Evolutionary conservation across 306 rosid genomes (phyloP), one percentile per base, ranked within the genome.

Genomic region (Begonia fuchsioides): DNA sequence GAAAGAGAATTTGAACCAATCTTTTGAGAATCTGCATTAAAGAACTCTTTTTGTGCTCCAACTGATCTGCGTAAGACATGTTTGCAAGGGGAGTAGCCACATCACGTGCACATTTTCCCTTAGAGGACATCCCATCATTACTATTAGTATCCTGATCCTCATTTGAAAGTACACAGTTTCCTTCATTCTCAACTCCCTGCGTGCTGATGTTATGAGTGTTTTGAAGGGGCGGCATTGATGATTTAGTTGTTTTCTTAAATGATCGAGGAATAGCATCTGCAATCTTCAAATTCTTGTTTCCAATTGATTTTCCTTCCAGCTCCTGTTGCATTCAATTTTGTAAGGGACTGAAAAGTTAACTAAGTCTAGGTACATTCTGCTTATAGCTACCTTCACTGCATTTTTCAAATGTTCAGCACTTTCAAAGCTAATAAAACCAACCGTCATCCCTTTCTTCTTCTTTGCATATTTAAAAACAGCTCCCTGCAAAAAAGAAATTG

Each of bases 31-130:
- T 68, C 77, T 81, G 85, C 71, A 58, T 52, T 51, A 85, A 66
- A 56, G 92, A 65, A 61, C 46, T 73, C 71, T 68, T 90, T 60
- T 90, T 90, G 64, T 77, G 94, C 68, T 85, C 95, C 69, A 90
- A 64, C 64, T 90, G 98, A 61, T 90, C 95, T 50, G 39, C 68
- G 52, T 85, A 90, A 19, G 86, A n/a, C 85, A 79, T 53, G 72
- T 90, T 87, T 53, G 95, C 85, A 11, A 90, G 81, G 50, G 98
- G 94, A 59, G 96, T 72, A 75, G 79, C 98, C 38, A 50, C 92
- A 50, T 80, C 75, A 2, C 86, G 77, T 51, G 71, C 70, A 47
- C 60, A 73, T 82, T 49, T 80, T 55, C 69, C 77, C 65, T 63
- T 82, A 0, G 71, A 16, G 40, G 54, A 44, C 2, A 56, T 64